These are phyloP conservation scores for Diplocarpon mali DNA, from an alignment of 2,329 filamentous ascomycete species.

Conservation along the genomic window DNA sequence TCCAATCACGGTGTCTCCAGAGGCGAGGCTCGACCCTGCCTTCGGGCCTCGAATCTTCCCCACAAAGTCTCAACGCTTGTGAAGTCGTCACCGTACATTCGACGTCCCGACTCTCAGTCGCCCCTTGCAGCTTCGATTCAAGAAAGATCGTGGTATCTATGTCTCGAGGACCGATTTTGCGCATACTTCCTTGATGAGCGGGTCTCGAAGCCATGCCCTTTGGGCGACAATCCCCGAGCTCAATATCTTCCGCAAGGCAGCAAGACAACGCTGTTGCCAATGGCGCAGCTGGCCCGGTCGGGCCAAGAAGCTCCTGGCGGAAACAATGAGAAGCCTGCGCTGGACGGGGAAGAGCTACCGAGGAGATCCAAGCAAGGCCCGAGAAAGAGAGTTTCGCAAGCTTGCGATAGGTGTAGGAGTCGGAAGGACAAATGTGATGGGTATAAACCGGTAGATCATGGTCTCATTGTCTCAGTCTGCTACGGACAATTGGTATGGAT, in stretches of 20 bases:
- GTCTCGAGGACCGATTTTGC: background rate
- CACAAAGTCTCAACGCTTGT: conserved; percentile 1
- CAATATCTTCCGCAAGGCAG: background rate
- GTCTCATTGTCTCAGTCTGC: too few species aligned
- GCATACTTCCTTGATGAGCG: background rate
- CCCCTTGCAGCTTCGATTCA: too few species aligned
- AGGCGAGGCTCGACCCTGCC: background rate
- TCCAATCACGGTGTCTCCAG: background rate
- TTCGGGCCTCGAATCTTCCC: conserved; percentile 1
- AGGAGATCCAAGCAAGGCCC: conserved; percentile 19
- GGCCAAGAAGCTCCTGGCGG: conserved; percentile 7
- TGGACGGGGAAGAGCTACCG: conserved; percentile 7
- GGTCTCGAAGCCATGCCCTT: conserved; percentile 3
- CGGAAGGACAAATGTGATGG: conserved; percentile 51
- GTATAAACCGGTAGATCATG: conserved; percentile 34
- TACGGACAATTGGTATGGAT: too few species aligned
- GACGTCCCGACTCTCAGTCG: background rate
- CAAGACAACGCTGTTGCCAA: background rate
- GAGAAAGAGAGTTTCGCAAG: conserved; percentile 35
- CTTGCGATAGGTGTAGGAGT: conserved; percentile 42
- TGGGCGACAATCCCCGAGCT: conserved; percentile 4
- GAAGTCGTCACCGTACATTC: conserved; percentile 1
- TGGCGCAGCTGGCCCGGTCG: conserved; percentile 7
- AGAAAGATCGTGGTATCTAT: background rate
- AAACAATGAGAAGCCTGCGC: conserved; percentile 6